Base-by-base conservation (phyloP, 805 yeast species). In the Nakazawaea siamensis region DNA sequence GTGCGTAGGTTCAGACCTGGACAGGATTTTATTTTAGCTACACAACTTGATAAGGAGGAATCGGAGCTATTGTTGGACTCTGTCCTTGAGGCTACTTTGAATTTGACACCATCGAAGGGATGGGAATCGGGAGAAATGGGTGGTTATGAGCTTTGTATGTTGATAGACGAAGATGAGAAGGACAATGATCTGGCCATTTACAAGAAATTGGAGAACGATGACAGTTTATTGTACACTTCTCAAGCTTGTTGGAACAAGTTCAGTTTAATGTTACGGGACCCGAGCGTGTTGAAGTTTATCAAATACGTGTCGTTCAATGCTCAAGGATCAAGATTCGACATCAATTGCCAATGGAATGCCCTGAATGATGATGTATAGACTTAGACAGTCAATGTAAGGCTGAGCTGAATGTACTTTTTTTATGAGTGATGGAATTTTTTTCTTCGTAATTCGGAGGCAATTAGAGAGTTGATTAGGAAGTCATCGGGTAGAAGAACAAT, bases 1-100 rank as follows among this genome's bases (percentile, higher is more conserved):
- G 70, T 84, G 6, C 70, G 99, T 49, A 66, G 97, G 43, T 92
- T 92, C 61, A 73, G 98, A 48, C 98, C 96, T 1, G 98, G 97
- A 3, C 78, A 74, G 19, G 99, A 92, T 55, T 92, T 84, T 57
- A 88, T 90, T 3, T 60, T 92, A 29, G 98, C 98, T 0, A 84
- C 97, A 1, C 68, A 41, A 46, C 46, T 48, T 37, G 62, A 46
- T 18, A 49, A 40, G 1, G 40, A 38, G 13, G 50, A 47, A 18
- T 58, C 64, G 10, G 58, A 57, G 18, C 61, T 62, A 29, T 62
- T 67, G 2, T 58, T 73, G 28, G 70, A 64, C 27, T 71, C 73
- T 2, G 52, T 74, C 1, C 54, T 90, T 14, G 97, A 90, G 49
- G 92, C 87, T 3, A 83, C 94, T 0, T 57, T 90, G 38, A 74